Evolutionary conservation across 2,329 filamentous ascomycete species (phyloP).

Genomic region (Calonectria leucothoes): DNA sequence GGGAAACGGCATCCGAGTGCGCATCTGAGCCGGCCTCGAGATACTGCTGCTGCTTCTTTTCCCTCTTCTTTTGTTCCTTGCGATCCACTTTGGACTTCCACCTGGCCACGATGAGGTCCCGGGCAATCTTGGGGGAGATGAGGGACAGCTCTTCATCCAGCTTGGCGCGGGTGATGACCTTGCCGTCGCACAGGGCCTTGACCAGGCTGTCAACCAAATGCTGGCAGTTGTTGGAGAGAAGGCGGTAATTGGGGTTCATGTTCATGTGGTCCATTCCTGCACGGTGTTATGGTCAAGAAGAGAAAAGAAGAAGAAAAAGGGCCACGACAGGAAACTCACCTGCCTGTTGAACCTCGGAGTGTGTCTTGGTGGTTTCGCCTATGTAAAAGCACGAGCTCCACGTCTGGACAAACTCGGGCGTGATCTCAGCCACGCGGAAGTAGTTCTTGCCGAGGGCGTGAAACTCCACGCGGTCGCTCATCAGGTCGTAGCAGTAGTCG

Average conservation of each 20-base stretch:
- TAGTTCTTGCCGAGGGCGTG: constrained; percentile 38
- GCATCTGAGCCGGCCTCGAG: not conserved
- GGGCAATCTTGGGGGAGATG: constrained; percentile 35
- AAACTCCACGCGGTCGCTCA: constrained; percentile 40
- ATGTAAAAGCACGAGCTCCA: constrained; percentile 43
- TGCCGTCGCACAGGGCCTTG: constrained; percentile 41
- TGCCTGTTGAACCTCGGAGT: constrained; percentile 35
- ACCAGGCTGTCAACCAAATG: constrained; percentile 38
- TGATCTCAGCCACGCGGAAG: constrained; percentile 34
- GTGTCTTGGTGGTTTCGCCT: constrained; percentile 41
- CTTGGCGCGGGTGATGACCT: constrained; percentile 39
- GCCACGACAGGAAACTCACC: no score
- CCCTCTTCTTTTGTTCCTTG: constrained; percentile 14
- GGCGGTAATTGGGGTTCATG: constrained; percentile 29
- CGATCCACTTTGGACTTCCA: constrained; percentile 31
- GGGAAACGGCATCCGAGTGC: not conserved
- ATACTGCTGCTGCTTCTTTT: not conserved
- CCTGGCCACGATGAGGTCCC: constrained; percentile 34
- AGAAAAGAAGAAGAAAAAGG: no score
- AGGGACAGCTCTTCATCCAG: constrained; percentile 36
- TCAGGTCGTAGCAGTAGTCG: constrained; percentile 40
- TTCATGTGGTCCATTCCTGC: constrained; percentile 32
- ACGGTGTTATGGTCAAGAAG: no score
- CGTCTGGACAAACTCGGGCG: constrained; percentile 34
- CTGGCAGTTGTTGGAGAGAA: constrained; percentile 40